phyloP scores from a whole-genome alignment of 2,329 filamentous ascomycete genomes.

The Paecilomyces sp. region DNA sequence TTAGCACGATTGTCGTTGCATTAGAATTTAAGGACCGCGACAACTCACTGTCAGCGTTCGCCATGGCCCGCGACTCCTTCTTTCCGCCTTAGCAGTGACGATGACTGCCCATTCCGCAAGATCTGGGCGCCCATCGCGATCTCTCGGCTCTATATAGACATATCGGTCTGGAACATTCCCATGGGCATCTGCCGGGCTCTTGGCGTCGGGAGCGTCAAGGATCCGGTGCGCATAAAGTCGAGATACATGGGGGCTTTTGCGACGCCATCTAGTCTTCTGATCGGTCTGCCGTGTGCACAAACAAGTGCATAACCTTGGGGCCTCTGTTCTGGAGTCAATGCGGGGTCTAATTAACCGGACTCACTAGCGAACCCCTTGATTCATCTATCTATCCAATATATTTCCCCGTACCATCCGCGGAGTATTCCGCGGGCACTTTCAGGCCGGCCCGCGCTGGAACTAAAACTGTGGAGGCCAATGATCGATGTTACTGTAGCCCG shows the following conservation, averaged over 20 bases:
- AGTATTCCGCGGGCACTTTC: not conserved
- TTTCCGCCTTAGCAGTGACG: not conserved
- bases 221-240: not conserved
- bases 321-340: not conserved
- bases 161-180: not conserved
- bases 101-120: not conserved
- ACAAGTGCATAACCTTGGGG: not conserved
- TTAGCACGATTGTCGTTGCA: not conserved
- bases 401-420: not conserved
- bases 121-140: not conserved
- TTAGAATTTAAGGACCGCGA: not conserved
- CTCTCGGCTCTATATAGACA: not conserved
- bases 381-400: not conserved
- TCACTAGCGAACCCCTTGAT: not conserved
- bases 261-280: not conserved
- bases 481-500: not conserved
- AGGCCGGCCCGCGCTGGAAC: not conserved
- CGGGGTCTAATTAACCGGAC: not conserved
- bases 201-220: not conserved
- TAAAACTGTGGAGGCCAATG: not conserved
- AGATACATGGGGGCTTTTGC: not conserved
- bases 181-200: not conserved
- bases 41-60: not conserved
- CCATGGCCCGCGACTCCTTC: not conserved
- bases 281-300: not conserved